Conservation (phyloP, 805 yeast species). For the Blastobotrys parvus region DNA sequence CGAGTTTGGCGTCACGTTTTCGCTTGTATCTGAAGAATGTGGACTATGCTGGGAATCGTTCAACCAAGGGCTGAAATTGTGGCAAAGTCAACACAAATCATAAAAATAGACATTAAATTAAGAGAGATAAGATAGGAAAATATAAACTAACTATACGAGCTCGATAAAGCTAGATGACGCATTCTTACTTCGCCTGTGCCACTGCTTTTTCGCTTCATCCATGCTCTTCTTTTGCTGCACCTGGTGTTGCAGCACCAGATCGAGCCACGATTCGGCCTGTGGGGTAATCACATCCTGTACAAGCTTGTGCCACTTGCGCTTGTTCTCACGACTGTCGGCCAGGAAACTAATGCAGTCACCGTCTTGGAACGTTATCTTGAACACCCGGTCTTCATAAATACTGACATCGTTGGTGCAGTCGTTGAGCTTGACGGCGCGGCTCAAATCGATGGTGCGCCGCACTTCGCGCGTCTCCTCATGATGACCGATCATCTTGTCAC, state of each 20-base stretch:
- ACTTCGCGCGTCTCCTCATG: slow-evolving; percentile 37
- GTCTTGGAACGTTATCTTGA: background rate
- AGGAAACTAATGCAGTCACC: background rate
- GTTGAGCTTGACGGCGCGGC: slow-evolving; percentile 22
- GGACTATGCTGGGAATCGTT: slow-evolving; percentile 52
- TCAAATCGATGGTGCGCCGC: slow-evolving; percentile 13
- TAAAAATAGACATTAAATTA: too few species aligned
- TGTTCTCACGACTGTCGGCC: background rate
- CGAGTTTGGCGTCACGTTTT: slow-evolving; percentile 58
- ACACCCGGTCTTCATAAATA: background rate
- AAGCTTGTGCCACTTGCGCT: background rate
- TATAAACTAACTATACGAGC: background rate
- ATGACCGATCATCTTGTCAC: slow-evolving; percentile 64
- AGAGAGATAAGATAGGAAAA: too few species aligned
- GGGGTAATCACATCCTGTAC: background rate
- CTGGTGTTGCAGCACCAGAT: background rate
- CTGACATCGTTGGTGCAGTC: slow-evolving; percentile 18
- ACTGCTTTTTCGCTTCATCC: background rate
- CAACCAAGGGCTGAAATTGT: slow-evolving; percentile 24
- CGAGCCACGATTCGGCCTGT: background rate
- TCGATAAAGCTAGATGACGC: background rate
- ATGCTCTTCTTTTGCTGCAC: background rate
- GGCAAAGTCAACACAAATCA: too few species aligned
- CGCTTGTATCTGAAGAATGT: slow-evolving; percentile 41
- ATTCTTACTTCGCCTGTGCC: too few species aligned